Conservation (phyloP, 1,284 basidiomycete genomes). For the Pseudomicrostroma phylloplanum region DNA sequence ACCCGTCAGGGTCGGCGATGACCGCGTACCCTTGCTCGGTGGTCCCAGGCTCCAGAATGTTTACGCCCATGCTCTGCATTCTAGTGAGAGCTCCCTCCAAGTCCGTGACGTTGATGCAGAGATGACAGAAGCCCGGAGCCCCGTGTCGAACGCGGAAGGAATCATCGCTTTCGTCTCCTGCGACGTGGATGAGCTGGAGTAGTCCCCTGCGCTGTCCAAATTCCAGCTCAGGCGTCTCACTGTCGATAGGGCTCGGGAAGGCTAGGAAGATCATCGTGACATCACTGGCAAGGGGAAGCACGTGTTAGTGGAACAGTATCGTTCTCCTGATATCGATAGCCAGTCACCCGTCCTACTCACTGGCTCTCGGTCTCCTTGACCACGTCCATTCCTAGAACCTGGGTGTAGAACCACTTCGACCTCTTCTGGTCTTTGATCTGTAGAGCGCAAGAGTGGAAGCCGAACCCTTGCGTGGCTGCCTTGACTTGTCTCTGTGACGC, state of each 20-base stretch:
- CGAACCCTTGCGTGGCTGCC: not conserved
- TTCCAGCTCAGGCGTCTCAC: not conserved
- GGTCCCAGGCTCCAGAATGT: not conserved
- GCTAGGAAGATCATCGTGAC: constrained; percentile 6
- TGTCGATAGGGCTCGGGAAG: not conserved
- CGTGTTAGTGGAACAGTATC: not conserved
- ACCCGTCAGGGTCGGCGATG: constrained; percentile 3
- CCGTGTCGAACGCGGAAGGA: not conserved
- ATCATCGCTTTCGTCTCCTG: not conserved
- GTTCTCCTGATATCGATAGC: not conserved
- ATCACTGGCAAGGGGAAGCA: not conserved
- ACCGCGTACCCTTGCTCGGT: constrained; percentile 4
- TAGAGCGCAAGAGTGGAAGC: constrained; percentile 1
- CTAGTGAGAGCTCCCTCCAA: not conserved
- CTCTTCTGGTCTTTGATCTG: constrained; percentile 7
- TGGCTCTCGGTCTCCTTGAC: constrained; percentile 5
- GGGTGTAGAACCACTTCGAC: constrained; percentile 3
- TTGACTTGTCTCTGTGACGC: not conserved
- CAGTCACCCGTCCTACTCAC: not conserved
- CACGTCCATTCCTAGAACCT: constrained; percentile 2
- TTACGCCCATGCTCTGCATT: not conserved
- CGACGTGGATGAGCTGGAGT: constrained; percentile 5
- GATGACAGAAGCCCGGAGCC: not conserved
- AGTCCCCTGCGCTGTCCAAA: constrained; percentile 4
- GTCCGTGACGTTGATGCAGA: not conserved